A percentile compares a stretch with the other conserved stretches of the same genome.
phyloP scores from a whole-genome alignment of 768 basidiomycete genomes.

The Polyporus arcularius region DNA sequence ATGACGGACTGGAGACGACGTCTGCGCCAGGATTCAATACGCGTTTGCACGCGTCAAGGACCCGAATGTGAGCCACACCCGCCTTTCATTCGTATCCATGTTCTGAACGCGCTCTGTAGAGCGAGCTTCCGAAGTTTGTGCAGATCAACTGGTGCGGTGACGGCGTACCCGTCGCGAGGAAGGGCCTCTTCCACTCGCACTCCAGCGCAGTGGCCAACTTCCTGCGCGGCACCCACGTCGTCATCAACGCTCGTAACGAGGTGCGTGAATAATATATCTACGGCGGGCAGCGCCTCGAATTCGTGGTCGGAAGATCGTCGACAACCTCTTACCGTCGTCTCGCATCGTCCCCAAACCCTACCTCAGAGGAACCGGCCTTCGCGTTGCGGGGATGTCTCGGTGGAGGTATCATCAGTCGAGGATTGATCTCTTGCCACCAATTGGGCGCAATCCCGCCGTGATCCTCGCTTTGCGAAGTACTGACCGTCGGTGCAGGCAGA shows the following conservation, averaged over 20 bases:
- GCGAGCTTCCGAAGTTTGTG: slow-evolving; percentile 85
- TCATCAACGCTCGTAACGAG: slow-evolving; percentile 85
- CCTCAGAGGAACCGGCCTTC: no score
- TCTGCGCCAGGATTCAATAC: slow-evolving; percentile 77
- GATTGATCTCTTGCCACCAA: no score
- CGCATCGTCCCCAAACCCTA: no score
- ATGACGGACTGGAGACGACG: neutral
- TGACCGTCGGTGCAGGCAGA: slow-evolving; percentile 55
- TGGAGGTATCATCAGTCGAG: no score
- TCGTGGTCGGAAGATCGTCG: no score
- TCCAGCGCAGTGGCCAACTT: slow-evolving; percentile 77
- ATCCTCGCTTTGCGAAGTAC: neutral
- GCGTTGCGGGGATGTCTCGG: no score
- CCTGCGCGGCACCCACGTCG: slow-evolving; percentile 83
- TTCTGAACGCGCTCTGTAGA: slow-evolving; percentile 43
- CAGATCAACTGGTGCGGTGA: slow-evolving; percentile 98
- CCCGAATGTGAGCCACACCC: slow-evolving; percentile 61
- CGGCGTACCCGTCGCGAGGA: slow-evolving; percentile 89
- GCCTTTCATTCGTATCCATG: neutral
- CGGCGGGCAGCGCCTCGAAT: no score
- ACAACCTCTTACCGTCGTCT: no score
- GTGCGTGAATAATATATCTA: slow-evolving; percentile 40
- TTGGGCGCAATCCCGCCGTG: no score
- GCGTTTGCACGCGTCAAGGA: slow-evolving; percentile 87
- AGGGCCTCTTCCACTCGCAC: slow-evolving; percentile 91